Evolutionary conservation across 2,329 filamentous ascomycete species (phyloP).

Genomic region (Alternaria incomplexa): DNA sequence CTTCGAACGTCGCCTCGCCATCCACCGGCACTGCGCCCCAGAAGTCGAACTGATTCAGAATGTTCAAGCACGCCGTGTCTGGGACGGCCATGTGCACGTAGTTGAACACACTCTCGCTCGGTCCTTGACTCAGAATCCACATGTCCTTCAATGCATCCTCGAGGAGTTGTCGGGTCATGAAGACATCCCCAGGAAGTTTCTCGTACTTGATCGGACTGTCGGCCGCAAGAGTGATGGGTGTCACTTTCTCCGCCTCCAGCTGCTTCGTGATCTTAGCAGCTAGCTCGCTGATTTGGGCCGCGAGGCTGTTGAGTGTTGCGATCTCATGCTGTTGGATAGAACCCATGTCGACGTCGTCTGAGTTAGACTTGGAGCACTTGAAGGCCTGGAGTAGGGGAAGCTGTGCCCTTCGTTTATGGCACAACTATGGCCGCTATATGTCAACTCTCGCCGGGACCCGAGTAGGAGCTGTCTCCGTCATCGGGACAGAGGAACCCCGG

Average conservation of each 20-base stretch:
- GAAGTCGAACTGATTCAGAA: conserved; percentile 61
- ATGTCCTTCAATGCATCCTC: conserved; percentile 56
- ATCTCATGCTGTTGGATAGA: conserved; percentile 23
- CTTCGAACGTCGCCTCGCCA: conserved; percentile 50
- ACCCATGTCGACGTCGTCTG: conserved; percentile 17
- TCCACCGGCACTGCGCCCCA: conserved; percentile 59
- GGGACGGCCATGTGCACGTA: conserved; percentile 49
- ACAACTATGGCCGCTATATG: neutral
- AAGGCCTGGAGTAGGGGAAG: neutral
- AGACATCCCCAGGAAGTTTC: conserved; percentile 52
- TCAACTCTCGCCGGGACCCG: neutral
- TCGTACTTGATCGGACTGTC: conserved; percentile 53
- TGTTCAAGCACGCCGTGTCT: conserved; percentile 54
- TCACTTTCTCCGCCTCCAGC: conserved; percentile 53
- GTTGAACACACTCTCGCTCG: conserved; percentile 58
- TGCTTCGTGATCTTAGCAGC: conserved; percentile 51
- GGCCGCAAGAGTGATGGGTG: conserved; percentile 51
- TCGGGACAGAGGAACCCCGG: neutral
- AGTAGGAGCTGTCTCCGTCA: neutral
- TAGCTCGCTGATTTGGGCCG: conserved; percentile 55
- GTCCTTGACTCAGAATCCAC: conserved; percentile 56
- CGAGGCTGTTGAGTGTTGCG: conserved; percentile 52
- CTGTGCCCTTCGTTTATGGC: neutral
- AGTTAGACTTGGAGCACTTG: neutral
- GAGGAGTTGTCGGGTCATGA: conserved; percentile 54